Percentiles rank a stretch among this genome's conserved stretches.
Conservation (phyloP, 2,329 filamentous ascomycete genomes). For the Lachnellula subtilissima region DNA sequence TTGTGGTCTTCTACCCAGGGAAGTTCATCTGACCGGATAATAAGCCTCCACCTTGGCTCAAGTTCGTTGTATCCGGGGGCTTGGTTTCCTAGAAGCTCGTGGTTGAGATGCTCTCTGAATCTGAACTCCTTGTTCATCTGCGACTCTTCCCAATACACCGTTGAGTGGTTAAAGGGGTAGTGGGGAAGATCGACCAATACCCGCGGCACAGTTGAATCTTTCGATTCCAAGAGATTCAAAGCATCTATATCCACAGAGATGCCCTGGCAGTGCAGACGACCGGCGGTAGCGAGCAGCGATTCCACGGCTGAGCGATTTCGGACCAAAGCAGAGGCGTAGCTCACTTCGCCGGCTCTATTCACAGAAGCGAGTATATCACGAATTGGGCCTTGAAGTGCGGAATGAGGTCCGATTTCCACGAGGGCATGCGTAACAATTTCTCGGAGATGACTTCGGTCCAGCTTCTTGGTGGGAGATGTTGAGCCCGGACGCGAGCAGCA, state of each 20-base stretch:
- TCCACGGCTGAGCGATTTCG: constrained; percentile 3
- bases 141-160: constrained; percentile 48
- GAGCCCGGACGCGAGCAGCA: not conserved
- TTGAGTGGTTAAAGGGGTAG: constrained; percentile 49
- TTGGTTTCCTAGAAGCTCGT: constrained; percentile 28
- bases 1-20: constrained; percentile 30
- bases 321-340: constrained; percentile 1
- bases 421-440: not conserved
- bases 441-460: not conserved
- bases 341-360: not conserved
- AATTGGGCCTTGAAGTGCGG: constrained; percentile 9
- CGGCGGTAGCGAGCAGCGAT: not conserved
- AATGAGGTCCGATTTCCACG: constrained; percentile 16
- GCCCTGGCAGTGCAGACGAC: not conserved
- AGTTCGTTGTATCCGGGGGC: constrained; percentile 14
- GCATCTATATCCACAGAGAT: not conserved
- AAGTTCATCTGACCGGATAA: constrained; percentile 20
- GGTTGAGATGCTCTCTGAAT: constrained; percentile 39
- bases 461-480: not conserved
- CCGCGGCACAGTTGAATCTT: not conserved
- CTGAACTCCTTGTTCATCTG: constrained; percentile 42
- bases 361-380: not conserved
- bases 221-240: not conserved
- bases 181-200: constrained; percentile 41
- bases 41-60: constrained; percentile 29